Evolutionary conservation across 495 filamentous ascomycete genomes (phyloP), one percentile per base, ranked within the genome.

Genomic region (Penicillium verhagenii): DNA sequence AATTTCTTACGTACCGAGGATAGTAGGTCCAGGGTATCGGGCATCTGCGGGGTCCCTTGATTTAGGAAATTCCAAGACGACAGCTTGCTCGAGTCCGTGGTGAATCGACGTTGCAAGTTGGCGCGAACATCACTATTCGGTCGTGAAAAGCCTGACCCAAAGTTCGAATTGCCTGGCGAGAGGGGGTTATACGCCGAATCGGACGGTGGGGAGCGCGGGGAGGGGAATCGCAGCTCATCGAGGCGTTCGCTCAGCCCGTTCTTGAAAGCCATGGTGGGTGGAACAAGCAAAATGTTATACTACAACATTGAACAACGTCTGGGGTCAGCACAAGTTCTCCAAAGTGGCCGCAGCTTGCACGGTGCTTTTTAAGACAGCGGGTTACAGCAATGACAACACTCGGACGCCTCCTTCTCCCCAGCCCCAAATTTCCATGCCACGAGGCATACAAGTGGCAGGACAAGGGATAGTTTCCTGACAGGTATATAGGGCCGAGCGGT

Each of bases 41-140:
- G 73, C 33, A 73, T 68, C 56, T 79, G 76, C 47, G 77, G 64
- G 44, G 79, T 65, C 56, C 82, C 75, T 72, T 86, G 80, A 42
- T 81, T 84, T 69, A 95, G 80, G 53, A 88, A 84, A 46, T 82
- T 87, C 77, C 93, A 79, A 49, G 62, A 63, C 61, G 87, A 89
- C 58, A 95, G 78, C 73, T 88, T 89, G 64, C 91, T 89, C 52
- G 90, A 88, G 63, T 94, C 90, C 24, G 91, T 94, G 52, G 94
- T 98, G 77, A 97, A 97, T 56, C 94, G 87, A 70, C 94, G 88
- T 71, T 92, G 90, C 58, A 96, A 76, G 58, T 84, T 86, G 38
- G 81, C 79, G 69, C 91, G 82, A 48, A 80, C 79, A 58, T 91
- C 88, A 58, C 37, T 16, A 31, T 71, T 64, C 10, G 77, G 79